phyloP scores from a whole-genome alignment of 441 rosid genomes.

The Aleurites moluccanus region DNA sequence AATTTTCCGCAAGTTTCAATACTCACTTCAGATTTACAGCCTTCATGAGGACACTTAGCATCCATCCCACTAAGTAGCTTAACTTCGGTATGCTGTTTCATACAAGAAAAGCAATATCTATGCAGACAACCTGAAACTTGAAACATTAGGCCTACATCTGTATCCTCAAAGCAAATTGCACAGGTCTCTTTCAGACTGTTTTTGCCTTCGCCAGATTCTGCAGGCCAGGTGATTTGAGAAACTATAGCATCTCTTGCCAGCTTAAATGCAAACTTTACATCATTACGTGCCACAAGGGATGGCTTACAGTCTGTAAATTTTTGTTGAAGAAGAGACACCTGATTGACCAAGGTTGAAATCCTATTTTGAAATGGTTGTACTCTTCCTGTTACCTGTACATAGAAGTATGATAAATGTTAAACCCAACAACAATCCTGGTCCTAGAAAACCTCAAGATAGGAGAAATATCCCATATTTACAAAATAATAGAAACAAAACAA shows the following conservation, averaged over 20 bases:
- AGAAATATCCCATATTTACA: not conserved
- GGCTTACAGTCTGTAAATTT: conserved; percentile 39
- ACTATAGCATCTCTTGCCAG: conserved; percentile 66
- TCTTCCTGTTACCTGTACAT: conserved; percentile 45
- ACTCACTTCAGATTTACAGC: conserved; percentile 50
- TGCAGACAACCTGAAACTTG: conserved; percentile 56
- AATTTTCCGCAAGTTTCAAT: conserved; percentile 51
- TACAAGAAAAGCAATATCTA: conserved; percentile 65
- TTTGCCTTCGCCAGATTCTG: conserved; percentile 33
- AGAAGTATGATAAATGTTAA: not conserved
- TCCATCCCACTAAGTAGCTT: conserved; percentile 59
- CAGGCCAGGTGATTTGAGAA: conserved; percentile 44
- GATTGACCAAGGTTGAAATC: conserved; percentile 40
- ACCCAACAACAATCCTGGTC: not conserved
- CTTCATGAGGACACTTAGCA: conserved; percentile 64
- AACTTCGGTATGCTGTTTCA: conserved; percentile 71
- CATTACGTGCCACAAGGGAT: conserved; percentile 45
- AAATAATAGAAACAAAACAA: not conserved
- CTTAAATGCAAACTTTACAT: conserved; percentile 54
- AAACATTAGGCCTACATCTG: conserved; percentile 48
- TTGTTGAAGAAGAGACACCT: conserved; percentile 42
- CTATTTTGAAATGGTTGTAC: conserved; percentile 41
- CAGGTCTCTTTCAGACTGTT: conserved; percentile 52
- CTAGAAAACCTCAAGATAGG: conserved; percentile 1
- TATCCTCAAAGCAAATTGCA: conserved; percentile 59